A percentile compares a stretch with the other conserved stretches of the same genome.
Conservation (phyloP, 441 rosid species). For the Breynia disticha region DNA sequence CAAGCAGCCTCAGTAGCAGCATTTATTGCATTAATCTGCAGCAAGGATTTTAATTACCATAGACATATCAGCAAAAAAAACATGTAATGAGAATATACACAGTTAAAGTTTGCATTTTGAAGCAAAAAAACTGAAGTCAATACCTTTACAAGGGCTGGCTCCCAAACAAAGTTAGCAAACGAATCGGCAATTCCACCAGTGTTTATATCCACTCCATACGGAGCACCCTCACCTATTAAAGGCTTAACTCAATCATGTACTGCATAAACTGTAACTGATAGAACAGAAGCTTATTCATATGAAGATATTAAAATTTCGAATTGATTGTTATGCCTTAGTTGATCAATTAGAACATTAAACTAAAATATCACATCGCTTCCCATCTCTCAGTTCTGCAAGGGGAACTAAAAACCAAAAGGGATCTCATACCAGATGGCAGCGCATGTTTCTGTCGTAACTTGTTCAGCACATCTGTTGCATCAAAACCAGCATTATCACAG, state of each 20-base stretch:
- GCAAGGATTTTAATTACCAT: conserved; percentile 4
- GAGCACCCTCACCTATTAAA: conserved; percentile 77
- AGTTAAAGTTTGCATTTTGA: background rate
- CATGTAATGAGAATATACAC: background rate
- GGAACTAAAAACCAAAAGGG: background rate
- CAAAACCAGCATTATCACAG: conserved; percentile 99
- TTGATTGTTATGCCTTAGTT: too few relatives aligned
- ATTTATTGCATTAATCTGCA: conserved; percentile 93
- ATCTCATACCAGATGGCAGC: conserved; percentile 62
- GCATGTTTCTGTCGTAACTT: conserved; percentile 96
- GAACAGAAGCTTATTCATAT: too few relatives aligned
- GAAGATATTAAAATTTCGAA: too few relatives aligned
- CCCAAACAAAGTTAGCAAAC: conserved; percentile 95
- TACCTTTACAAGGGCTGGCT: conserved; percentile 97
- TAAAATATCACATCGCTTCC: background rate
- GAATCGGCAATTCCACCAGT: conserved; percentile 95
- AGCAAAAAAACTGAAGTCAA: background rate
- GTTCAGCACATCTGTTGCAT: conserved; percentile 96
- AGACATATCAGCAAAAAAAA: conserved; percentile 7
- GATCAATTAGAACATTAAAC: conserved; percentile 1
- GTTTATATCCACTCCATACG: conserved; percentile 93
- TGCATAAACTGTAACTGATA: too few relatives aligned
- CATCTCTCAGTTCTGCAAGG: background rate
- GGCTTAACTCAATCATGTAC: background rate
- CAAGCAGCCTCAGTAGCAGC: conserved; percentile 99